Evolutionary conservation across 495 filamentous ascomycete species (phyloP).

Genomic region (Aspergillus hancockii): DNA sequence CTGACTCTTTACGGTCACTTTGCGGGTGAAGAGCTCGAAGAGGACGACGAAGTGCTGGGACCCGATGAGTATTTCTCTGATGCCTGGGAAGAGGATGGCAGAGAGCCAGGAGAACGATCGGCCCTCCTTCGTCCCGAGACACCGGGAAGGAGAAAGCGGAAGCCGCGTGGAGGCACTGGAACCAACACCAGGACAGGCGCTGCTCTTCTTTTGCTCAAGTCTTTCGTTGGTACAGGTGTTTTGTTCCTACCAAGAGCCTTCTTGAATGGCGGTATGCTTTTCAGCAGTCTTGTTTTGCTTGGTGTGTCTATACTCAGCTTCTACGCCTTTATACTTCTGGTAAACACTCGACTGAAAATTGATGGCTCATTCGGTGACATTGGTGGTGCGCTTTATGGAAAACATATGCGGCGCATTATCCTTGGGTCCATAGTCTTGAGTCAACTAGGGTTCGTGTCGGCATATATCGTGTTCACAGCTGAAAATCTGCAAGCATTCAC

Average conservation of each 20-base stretch:
- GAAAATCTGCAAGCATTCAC: conserved; percentile 96
- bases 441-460: conserved; percentile 92
- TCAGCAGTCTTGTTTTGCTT: conserved; percentile 87
- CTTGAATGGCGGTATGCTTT: conserved; percentile 95
- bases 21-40: conserved; percentile 91
- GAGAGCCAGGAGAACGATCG: conserved; percentile 78
- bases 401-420: conserved; percentile 84
- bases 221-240: conserved; percentile 97
- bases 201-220: conserved; percentile 83
- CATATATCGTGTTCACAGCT: conserved; percentile 98
- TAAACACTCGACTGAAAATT: conserved; percentile 79
- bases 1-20: conserved; percentile 94
- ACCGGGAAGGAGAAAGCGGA: conserved; percentile 64
- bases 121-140: conserved; percentile 71
- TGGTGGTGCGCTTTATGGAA: conserved; percentile 87
- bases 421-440: conserved; percentile 88
- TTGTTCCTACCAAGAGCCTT: conserved; percentile 91
- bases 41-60: conserved; percentile 84
- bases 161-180: conserved; percentile 67
- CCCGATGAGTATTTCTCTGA: conserved; percentile 85
- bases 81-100: conserved; percentile 61
- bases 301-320: conserved; percentile 82
- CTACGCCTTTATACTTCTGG: conserved; percentile 93
- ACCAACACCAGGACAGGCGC: conserved; percentile 73
- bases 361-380: conserved; percentile 95